phyloP scores from a whole-genome alignment of 306 rosid genomes.

The Citrullus mucosospermus region DNA sequence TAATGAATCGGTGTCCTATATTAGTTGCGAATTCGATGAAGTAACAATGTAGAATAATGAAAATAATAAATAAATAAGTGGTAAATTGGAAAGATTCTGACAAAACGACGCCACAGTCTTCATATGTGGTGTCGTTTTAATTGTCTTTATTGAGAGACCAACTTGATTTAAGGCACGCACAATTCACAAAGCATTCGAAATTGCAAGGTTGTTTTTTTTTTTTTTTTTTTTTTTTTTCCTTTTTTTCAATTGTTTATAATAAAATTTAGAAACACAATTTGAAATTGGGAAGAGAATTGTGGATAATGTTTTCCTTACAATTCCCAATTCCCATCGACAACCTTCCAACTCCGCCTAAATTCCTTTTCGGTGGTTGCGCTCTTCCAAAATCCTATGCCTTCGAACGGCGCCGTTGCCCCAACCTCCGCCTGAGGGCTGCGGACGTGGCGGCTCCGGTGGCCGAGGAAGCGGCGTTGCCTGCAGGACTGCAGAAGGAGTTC shows the following conservation, averaged over 20 bases:
- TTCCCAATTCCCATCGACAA: constrained; percentile 20
- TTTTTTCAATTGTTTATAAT: too few species aligned
- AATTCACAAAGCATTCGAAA: background rate
- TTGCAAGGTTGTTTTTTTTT: background rate
- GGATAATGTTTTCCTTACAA: constrained; percentile 24
- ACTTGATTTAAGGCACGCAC: background rate
- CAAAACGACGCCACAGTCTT: background rate
- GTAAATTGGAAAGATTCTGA: background rate
- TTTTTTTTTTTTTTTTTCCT: too few species aligned
- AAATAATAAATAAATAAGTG: too few species aligned
- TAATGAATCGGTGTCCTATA: background rate
- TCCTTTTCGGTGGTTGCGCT: background rate
- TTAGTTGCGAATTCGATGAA: background rate
- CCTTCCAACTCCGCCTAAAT: background rate
- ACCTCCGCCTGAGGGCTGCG: background rate
- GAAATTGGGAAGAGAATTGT: background rate
- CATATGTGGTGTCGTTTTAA: background rate
- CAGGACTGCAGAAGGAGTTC: constrained; percentile 31
- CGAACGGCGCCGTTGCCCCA: background rate
- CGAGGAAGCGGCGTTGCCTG: constrained; percentile 16
- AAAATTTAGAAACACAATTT: background rate
- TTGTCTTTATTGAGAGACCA: background rate
- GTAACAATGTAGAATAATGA: background rate
- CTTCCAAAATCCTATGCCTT: background rate
- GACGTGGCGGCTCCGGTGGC: background rate